A percentile compares a stretch with the other conserved stretches of the same genome.
phyloP scores from a whole-genome alignment of 1,139 yeast species.

The Scheffersomyces lignicola region DNA sequence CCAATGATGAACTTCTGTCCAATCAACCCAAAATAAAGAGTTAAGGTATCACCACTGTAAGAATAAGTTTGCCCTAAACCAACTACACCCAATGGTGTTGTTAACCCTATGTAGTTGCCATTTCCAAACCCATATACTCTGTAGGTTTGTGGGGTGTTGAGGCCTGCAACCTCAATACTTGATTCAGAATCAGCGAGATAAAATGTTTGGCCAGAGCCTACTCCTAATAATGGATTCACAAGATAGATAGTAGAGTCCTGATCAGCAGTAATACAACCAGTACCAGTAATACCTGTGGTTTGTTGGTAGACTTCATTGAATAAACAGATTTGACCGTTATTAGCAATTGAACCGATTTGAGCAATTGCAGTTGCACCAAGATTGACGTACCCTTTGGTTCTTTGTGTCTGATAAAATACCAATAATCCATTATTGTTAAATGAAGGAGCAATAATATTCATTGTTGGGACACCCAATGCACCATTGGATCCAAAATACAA shows the following conservation, averaged over 20 bases:
- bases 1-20: slow-evolving; percentile 21
- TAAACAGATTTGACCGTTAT: slow-evolving; percentile 29
- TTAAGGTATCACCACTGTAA: slow-evolving; percentile 17
- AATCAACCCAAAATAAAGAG: slow-evolving; percentile 10
- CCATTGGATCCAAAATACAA: slow-evolving; percentile 29
- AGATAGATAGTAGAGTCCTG: slow-evolving; percentile 16
- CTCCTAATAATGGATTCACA: slow-evolving; percentile 11
- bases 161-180: slow-evolving; percentile 13
- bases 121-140: slow-evolving; percentile 31
- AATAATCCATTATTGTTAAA: slow-evolving; percentile 31
- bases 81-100: slow-evolving; percentile 10
- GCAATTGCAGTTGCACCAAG: slow-evolving; percentile 17
- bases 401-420: slow-evolving; percentile 17
- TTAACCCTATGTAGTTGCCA: slow-evolving; percentile 26
- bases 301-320: slow-evolving; percentile 21
- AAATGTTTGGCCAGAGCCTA: slow-evolving; percentile 15
- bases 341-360: slow-evolving; percentile 18
- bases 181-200: slow-evolving; percentile 16
- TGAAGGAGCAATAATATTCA: slow-evolving; percentile 19
- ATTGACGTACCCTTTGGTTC: slow-evolving; percentile 16
- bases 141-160: slow-evolving; percentile 19
- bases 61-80: slow-evolving; percentile 2
- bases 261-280: slow-evolving; percentile 28
- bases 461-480: slow-evolving; percentile 18
- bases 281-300: slow-evolving; percentile 21